Evolutionary conservation across 306 rosid genomes (phyloP), one percentile per base, ranked within the genome.

Genomic region (Lablab purpureus): DNA sequence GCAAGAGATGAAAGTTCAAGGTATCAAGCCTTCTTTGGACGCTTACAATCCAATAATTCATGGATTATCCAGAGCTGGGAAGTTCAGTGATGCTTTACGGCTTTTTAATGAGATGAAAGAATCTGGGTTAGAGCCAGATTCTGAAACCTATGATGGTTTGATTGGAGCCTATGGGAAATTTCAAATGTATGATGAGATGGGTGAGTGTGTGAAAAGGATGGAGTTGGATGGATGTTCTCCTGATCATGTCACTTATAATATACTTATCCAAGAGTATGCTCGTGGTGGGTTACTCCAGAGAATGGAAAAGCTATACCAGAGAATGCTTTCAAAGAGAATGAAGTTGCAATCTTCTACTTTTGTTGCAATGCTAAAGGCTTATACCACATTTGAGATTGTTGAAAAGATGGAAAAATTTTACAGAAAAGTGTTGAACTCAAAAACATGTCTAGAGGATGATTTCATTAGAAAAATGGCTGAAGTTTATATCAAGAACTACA

Each of bases 101-200:
- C 85, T 80, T 80, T 59, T 90, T 56, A 37, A 83, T 47, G 94
- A 88, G 85, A 87, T 92, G 91, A 92, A 78, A 85, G 88, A 79
- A 47, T 60, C 62, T 34, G 67, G 81, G 55, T 54, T 89, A 65
- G 62, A 71, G 12, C 91, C 83, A 3, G 88, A 86, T 45, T 51
- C 83, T 14, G 96, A 87, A 78, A 86, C 92, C 19, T 89, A 90
- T 76, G 92, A 90, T 19, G 88, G 90, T 46, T 80, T 92, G 18
- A 84, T 90, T 60, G 84, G 88, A 86, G 91, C 92, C 32, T 90
- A 90, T 21, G 97, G 92, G 54, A 90, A 85, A 68, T 79, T 86
- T 68, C 68, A 83, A 80, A 86, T 90, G 96, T 90, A 90, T 23
- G 97, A 92, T 79, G 90, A 89, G 82, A 90, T 92, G 62, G 87